Evolutionary conservation across 768 basidiomycete species (phyloP).

Genomic region (Podaxis pistillaris): DNA sequence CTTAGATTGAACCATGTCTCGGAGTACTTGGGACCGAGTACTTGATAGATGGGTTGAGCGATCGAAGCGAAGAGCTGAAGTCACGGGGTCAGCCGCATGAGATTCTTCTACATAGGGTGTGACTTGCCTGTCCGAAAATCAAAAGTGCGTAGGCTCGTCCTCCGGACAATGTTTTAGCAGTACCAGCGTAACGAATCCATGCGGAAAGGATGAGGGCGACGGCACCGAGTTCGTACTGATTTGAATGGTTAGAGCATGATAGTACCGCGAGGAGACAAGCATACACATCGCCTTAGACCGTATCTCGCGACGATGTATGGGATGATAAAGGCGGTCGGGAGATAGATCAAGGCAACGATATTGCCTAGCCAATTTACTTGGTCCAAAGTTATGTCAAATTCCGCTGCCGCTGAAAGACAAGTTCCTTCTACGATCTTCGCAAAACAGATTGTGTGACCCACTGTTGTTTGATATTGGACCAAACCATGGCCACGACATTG

Average conservation of each 20-base stretch:
- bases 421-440: not conserved
- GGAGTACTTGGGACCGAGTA: constrained; percentile 78
- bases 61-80: constrained; percentile 58
- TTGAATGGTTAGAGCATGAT: not conserved
- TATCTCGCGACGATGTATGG: constrained; percentile 57
- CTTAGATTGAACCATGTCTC: constrained; percentile 81
- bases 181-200: constrained; percentile 80
- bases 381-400: constrained; percentile 68
- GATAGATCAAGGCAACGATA: constrained; percentile 56
- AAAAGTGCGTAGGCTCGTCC: constrained; percentile 61
- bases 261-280: constrained; percentile 1
- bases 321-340: constrained; percentile 59
- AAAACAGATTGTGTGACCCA: constrained; percentile 26
- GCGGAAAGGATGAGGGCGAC: constrained; percentile 54
- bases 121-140: constrained; percentile 64
- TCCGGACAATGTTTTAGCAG: constrained; percentile 48
- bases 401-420: constrained; percentile 45
- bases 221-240: constrained; percentile 62
- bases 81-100: not conserved
- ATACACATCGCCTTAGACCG: constrained; percentile 62
- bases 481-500: constrained; percentile 80
- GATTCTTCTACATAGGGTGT: not conserved
- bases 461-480: constrained; percentile 76
- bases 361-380: constrained; percentile 84
- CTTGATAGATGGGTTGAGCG: constrained; percentile 72